These are phyloP conservation scores for Exutisphaerella laricina DNA, from an alignment of 2,329 filamentous ascomycete species.

Conservation along the genomic window DNA sequence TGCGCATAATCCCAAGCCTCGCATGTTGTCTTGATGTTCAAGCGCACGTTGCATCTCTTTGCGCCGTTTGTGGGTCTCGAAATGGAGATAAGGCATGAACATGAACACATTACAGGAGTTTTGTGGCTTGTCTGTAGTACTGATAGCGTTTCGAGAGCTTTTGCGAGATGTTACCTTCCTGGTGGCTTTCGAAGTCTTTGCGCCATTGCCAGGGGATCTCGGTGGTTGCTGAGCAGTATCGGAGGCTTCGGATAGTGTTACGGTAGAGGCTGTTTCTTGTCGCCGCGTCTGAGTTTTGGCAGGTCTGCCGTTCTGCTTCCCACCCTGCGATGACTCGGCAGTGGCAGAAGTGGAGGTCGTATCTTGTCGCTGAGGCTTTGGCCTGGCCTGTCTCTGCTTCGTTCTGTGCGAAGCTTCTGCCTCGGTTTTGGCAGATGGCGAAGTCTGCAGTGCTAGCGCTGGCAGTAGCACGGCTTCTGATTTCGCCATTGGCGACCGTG, in stretches of 20 bases:
- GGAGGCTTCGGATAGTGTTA: conserved; percentile 11
- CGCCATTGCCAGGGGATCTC: background rate
- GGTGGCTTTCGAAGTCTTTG: conserved; percentile 3
- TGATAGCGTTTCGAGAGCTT: conserved; percentile 7
- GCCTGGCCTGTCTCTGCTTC: background rate
- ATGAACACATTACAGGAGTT: conserved; percentile 35
- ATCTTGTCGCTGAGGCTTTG: background rate
- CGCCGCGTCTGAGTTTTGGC: conserved; percentile 11
- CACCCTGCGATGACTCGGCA: background rate
- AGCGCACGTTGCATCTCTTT: conserved; percentile 54
- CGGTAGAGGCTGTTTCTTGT: conserved; percentile 18
- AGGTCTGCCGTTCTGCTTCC: conserved; percentile 3
- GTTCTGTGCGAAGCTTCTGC: background rate
- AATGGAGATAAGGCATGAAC: conserved; percentile 62
- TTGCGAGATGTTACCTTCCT: conserved; percentile 7
- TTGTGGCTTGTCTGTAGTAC: conserved; percentile 6
- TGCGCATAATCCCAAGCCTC: conserved; percentile 9
- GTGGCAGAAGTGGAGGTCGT: background rate
- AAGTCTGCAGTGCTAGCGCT: background rate
- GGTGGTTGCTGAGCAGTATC: conserved; percentile 5
- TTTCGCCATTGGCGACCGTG: too few relatives aligned
- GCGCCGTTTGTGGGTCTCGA: conserved; percentile 50
- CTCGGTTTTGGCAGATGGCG: background rate
- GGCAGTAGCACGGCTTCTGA: background rate
- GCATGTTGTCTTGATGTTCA: conserved; percentile 20